Evolutionary conservation across 306 rosid species (phyloP).

Genomic region (Begonia fuchsioides): DNA sequence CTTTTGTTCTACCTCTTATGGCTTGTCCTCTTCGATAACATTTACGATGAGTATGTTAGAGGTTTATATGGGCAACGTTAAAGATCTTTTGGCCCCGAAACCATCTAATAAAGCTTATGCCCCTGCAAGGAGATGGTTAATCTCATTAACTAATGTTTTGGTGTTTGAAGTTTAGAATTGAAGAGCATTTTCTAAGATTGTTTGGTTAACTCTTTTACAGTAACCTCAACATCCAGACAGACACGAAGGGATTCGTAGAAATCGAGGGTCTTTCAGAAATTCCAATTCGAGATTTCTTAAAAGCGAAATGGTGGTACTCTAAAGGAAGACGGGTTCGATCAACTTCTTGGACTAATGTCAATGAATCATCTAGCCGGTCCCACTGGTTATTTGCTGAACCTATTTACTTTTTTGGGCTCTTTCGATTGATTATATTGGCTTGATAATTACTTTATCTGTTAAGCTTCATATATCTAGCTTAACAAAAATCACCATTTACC

Average conservation of each 20-base stretch:
- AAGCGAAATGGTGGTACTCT: constrained; percentile 82
- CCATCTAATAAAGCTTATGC: constrained; percentile 33
- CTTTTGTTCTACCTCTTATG: constrained; percentile 45
- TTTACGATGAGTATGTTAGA: constrained; percentile 93
- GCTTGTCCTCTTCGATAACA: constrained; percentile 28
- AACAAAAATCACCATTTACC: constrained; percentile 74
- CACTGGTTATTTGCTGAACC: constrained; percentile 77
- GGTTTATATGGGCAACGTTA: constrained; percentile 83
- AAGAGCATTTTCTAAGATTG: constrained; percentile 1
- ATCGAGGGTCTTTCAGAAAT: constrained; percentile 91
- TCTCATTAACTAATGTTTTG: background rate
- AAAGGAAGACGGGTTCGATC: constrained; percentile 70
- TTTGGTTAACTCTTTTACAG: constrained; percentile 23
- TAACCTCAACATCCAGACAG: constrained; percentile 93
- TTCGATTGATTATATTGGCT: constrained; percentile 48
- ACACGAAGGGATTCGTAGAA: constrained; percentile 65
- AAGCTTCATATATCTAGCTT: constrained; percentile 98
- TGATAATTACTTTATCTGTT: constrained; percentile 76
- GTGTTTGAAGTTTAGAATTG: no score
- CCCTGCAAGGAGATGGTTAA: constrained; percentile 38
- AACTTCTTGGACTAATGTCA: constrained; percentile 89
- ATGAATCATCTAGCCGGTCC: constrained; percentile 91
- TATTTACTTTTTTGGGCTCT: constrained; percentile 16
- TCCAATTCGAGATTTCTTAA: constrained; percentile 45
- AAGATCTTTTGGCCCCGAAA: constrained; percentile 68